Percentiles rank a stretch among this genome's conserved stretches.
Conservation (phyloP, 352 stramenopile species). For the Globisporangium abappressorium region DNA sequence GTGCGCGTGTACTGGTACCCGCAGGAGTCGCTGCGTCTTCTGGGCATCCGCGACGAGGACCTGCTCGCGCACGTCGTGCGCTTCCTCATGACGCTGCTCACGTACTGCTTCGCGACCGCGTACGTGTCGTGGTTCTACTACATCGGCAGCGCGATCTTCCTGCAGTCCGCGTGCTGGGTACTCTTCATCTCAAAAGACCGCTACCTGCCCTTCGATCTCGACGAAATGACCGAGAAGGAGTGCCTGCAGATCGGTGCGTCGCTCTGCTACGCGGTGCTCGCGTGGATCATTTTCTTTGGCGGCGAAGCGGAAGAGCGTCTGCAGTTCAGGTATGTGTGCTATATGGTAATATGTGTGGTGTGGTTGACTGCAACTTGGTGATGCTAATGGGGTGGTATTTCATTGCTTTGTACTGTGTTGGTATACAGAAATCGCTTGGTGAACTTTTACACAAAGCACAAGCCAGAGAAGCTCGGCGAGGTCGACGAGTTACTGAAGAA, state of each 20-base stretch:
- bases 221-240: slow-evolving; percentile 42
- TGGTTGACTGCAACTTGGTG: neutral
- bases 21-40: slow-evolving; percentile 36
- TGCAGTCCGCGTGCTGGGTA: slow-evolving; percentile 55
- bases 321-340: slow-evolving; percentile 39
- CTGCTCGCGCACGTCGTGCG: slow-evolving; percentile 50
- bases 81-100: slow-evolving; percentile 57
- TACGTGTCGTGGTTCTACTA: slow-evolving; percentile 42
- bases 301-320: slow-evolving; percentile 31
- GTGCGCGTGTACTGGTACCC: slow-evolving; percentile 51
- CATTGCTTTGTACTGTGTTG: neutral
- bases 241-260: slow-evolving; percentile 37
- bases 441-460: slow-evolving; percentile 75
- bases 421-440: slow-evolving; percentile 28
- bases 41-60: slow-evolving; percentile 32
- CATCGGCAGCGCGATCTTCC: slow-evolving; percentile 37
- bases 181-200: slow-evolving; percentile 47
- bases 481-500: slow-evolving; percentile 68
- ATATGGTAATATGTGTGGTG: neutral
- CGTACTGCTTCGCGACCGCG: slow-evolving; percentile 39
- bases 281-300: slow-evolving; percentile 50
- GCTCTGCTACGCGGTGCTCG: slow-evolving; percentile 42
- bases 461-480: slow-evolving; percentile 58
- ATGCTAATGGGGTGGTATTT: neutral
- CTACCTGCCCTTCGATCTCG: slow-evolving; percentile 26